These are phyloP conservation scores for Stephania yunnanensis DNA, from an alignment of 164 flowering plant genomes.

Conservation along the genomic window DNA sequence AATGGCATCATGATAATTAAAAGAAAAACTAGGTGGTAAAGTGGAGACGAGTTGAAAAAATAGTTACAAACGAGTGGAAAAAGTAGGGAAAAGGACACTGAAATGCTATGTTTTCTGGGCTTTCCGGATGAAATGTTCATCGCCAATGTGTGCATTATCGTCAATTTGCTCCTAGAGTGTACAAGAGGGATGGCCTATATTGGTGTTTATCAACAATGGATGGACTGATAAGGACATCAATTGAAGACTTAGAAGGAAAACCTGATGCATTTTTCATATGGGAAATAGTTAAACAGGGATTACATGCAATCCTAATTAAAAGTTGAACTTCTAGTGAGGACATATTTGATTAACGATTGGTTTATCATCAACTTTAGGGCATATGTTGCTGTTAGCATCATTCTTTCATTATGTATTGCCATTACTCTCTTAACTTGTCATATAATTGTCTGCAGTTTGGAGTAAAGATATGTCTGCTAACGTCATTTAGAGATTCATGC, in stretches of 20 bases:
- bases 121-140: not conserved
- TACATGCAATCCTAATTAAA: not conserved
- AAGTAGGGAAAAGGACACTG: not conserved
- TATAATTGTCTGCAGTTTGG: constrained; percentile 49
- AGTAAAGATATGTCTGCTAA: constrained; percentile 73
- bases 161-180: no score
- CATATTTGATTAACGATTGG: not conserved
- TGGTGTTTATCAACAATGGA: no score
- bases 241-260: not conserved
- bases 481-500: constrained; percentile 76
- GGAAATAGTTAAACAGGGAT: not conserved
- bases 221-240: not conserved
- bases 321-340: not conserved
- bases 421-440: not conserved
- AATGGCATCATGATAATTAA: not conserved
- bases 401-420: not conserved
- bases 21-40: not conserved
- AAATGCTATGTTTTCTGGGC: not conserved
- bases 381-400: not conserved
- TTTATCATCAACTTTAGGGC: not conserved
- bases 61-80: not conserved
- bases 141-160: not conserved
- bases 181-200: no score
- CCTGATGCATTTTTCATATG: not conserved
- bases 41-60: not conserved